Conservation (phyloP, 768 basidiomycete genomes). For the Phlebiopsis gigantea region DNA sequence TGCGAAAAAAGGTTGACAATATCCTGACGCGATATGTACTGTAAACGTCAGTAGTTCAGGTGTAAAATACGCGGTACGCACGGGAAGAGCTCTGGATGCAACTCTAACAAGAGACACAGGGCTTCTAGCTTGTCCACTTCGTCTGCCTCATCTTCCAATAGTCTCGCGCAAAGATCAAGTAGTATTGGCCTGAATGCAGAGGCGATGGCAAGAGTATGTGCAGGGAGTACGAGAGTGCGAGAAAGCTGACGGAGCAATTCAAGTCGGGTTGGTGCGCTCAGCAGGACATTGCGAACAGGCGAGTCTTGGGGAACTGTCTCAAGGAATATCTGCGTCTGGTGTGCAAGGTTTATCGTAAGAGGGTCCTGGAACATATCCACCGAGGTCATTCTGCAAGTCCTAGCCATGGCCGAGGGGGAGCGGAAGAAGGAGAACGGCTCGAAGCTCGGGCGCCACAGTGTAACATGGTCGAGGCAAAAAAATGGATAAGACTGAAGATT, state of each 20-base stretch:
- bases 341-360: slow-evolving; percentile 49
- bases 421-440: background rate
- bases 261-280: slow-evolving; percentile 31
- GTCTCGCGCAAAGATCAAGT: slow-evolving; percentile 75
- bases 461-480: slow-evolving; percentile 4
- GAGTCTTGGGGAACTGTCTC: slow-evolving; percentile 39
- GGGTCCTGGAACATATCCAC: slow-evolving; percentile 37
- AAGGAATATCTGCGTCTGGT: slow-evolving; percentile 47
- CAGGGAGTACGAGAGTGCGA: slow-evolving; percentile 50
- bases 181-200: slow-evolving; percentile 70
- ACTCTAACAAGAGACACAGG: slow-evolving; percentile 58
- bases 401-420: background rate
- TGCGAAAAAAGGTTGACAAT: slow-evolving; percentile 44
- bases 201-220: slow-evolving; percentile 59
- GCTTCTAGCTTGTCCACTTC: slow-evolving; percentile 50
- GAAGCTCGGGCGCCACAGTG: background rate
- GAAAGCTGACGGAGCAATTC: slow-evolving; percentile 54
- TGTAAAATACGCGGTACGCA: slow-evolving; percentile 32
- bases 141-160: slow-evolving; percentile 55
- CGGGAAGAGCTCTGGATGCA: slow-evolving; percentile 69
- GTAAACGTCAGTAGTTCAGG: slow-evolving; percentile 6
- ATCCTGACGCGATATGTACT: slow-evolving; percentile 47
- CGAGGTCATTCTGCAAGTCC: slow-evolving; percentile 3
- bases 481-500: background rate
- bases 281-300: slow-evolving; percentile 32